phyloP scores from a whole-genome alignment of 2,329 filamentous ascomycete species.

The Talaromyces atroroseus region DNA sequence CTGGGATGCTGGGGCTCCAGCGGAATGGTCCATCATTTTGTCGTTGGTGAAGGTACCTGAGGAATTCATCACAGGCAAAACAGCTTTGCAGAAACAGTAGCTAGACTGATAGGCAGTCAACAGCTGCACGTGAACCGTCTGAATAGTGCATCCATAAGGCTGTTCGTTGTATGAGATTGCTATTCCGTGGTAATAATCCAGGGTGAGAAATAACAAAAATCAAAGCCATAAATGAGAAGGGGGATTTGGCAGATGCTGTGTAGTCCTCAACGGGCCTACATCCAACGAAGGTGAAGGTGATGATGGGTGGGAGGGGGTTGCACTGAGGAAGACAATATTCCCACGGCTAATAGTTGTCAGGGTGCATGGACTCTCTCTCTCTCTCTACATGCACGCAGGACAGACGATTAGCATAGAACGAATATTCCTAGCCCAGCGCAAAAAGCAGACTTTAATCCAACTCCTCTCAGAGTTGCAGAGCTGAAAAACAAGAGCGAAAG shows the following conservation, averaged over 20 bases:
- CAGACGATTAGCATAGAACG: background rate
- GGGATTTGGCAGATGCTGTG: background rate
- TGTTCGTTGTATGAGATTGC: background rate
- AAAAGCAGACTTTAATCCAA: background rate
- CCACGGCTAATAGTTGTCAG: background rate
- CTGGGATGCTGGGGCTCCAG: background rate
- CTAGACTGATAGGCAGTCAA: conserved; percentile 1
- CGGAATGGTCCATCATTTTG: conserved; percentile 1
- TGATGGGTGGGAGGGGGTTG: background rate
- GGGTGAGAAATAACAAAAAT: background rate
- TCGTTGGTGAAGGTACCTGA: background rate
- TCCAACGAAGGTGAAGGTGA: background rate
- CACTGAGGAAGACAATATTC: background rate
- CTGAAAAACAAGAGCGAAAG: background rate
- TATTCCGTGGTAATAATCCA: background rate
- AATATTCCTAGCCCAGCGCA: background rate
- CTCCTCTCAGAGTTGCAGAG: background rate
- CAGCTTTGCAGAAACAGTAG: background rate
- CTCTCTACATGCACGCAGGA: background rate
- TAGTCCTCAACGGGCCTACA: conserved; percentile 15
- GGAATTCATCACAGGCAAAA: background rate
- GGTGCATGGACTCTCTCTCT: background rate
- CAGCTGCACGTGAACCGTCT: background rate
- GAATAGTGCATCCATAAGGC: background rate
- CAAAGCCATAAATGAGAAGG: conserved; percentile 3